These are phyloP conservation scores for Coffea eugenioides DNA, from an alignment of 257 asterid species.

Conservation along the genomic window DNA sequence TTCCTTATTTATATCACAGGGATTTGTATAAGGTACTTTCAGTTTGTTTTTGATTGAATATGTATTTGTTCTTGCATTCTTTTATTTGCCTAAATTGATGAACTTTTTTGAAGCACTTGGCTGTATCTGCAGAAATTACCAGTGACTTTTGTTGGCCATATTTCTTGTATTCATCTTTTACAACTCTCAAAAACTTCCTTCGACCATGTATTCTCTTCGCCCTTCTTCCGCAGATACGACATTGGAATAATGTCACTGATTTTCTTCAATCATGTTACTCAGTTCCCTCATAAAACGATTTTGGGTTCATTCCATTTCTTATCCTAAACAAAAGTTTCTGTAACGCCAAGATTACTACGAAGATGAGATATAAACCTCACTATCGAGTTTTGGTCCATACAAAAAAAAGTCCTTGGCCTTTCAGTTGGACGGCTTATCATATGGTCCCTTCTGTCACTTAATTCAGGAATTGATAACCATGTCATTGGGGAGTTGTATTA, in stretches of 20 bases:
- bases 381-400: neutral
- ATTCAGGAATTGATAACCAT: neutral
- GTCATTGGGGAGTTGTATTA: neutral
- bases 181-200: neutral
- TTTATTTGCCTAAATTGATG: neutral
- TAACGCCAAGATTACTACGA: neutral
- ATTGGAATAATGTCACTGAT: neutral
- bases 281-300: too few relatives aligned
- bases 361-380: neutral
- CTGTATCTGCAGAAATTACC: neutral
- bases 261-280: slow-evolving; percentile 10
- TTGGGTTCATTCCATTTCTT: neutral
- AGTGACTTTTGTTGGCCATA: neutral
- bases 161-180: neutral
- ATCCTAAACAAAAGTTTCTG: neutral
- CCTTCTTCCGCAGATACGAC: neutral
- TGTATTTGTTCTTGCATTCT: neutral
- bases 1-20: neutral
- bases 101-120: neutral
- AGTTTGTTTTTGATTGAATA: neutral
- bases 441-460: neutral
- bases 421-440: slow-evolving; percentile 1
- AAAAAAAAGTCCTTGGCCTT: neutral
- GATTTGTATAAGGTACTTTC: neutral
- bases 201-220: neutral